Conservation (phyloP, 352 stramenopile genomes). For the Globisporangium spiculum region DNA sequence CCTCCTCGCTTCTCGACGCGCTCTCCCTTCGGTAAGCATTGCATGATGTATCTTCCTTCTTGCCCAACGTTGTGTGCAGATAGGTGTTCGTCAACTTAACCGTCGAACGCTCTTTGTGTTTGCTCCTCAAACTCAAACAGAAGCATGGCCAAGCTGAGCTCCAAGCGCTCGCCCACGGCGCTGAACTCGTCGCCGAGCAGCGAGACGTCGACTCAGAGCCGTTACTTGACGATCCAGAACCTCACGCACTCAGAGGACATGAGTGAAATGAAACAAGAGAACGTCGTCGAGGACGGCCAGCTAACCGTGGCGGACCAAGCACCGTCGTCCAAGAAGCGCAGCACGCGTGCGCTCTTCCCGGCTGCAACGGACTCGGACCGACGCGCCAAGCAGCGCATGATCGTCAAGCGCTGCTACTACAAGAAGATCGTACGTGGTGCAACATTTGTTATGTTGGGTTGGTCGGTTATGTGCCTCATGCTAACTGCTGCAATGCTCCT, state of each 20-base stretch:
- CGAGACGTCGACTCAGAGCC: slow-evolving; percentile 2
- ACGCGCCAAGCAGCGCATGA: slow-evolving; percentile 64
- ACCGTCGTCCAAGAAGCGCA: slow-evolving; percentile 36
- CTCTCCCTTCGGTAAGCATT: slow-evolving; percentile 17
- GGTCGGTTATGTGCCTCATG: neutral
- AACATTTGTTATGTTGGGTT: neutral
- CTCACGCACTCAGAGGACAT: slow-evolving; percentile 18
- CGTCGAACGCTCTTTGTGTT: neutral
- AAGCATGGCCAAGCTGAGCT: slow-evolving; percentile 21
- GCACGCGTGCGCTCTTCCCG: slow-evolving; percentile 38
- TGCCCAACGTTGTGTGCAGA: neutral
- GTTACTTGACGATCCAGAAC: slow-evolving; percentile 16
- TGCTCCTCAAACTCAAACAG: neutral
- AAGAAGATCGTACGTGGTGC: slow-evolving; percentile 70
- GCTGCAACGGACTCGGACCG: slow-evolving; percentile 46
- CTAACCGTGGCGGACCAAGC: slow-evolving; percentile 7
- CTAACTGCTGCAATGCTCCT: neutral
- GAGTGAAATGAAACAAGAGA: slow-evolving; percentile 19
- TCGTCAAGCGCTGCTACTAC: slow-evolving; percentile 76
- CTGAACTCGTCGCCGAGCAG: slow-evolving; percentile 12
- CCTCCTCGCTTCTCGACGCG: slow-evolving; percentile 18
- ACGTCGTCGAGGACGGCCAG: neutral
- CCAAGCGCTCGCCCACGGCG: slow-evolving; percentile 18
- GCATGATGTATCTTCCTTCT: neutral
- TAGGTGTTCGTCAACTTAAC: neutral